A percentile compares a stretch with the other conserved stretches of the same genome.
phyloP scores from a whole-genome alignment of 2,329 filamentous ascomycete genomes.

The Pseudogymnoascus sp. region DNA sequence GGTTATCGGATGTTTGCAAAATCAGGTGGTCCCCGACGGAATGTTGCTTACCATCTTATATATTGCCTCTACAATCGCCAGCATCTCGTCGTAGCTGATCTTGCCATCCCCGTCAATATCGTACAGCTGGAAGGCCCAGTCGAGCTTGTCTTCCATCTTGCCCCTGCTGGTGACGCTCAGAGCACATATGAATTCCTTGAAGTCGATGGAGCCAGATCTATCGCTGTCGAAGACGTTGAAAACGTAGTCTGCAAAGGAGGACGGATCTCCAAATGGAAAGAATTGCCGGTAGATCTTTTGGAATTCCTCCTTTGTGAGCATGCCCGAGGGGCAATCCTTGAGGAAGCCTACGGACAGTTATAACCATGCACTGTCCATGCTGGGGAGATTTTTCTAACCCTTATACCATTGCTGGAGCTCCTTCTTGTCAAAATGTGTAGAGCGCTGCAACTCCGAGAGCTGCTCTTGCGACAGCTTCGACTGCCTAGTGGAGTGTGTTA shows the following conservation, averaged over 20 bases:
- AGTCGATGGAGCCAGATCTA: conserved; percentile 95
- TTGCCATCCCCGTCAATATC: conserved; percentile 98
- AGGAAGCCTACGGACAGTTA: conserved; percentile 63
- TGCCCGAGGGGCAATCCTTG: conserved; percentile 95
- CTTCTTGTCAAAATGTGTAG: conserved; percentile 99
- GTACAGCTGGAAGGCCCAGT: conserved; percentile 99
- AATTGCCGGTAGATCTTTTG: conserved; percentile 99
- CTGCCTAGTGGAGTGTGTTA: conserved; percentile 54
- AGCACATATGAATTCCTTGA: conserved; percentile 99
- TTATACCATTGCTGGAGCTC: conserved; percentile 99
- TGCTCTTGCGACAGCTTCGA: conserved; percentile 97
- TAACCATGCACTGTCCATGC: neutral
- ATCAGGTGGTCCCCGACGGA: neutral
- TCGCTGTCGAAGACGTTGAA: conserved; percentile 99
- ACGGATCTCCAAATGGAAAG: conserved; percentile 97
- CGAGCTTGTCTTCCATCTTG: conserved; percentile 98
- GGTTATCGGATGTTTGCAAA: neutral
- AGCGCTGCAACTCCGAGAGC: conserved; percentile 89
- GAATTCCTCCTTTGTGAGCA: conserved; percentile 96
- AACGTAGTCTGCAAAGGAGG: conserved; percentile 95
- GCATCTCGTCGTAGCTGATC: conserved; percentile 98
- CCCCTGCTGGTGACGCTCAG: conserved; percentile 93
- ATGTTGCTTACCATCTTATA: conserved; percentile 82
- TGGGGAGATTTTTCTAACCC: conserved; percentile 50
- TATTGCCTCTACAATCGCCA: conserved; percentile 96